phyloP scores from a whole-genome alignment of 2,329 filamentous ascomycete genomes.

The Berkeleyomyces rouxiae region DNA sequence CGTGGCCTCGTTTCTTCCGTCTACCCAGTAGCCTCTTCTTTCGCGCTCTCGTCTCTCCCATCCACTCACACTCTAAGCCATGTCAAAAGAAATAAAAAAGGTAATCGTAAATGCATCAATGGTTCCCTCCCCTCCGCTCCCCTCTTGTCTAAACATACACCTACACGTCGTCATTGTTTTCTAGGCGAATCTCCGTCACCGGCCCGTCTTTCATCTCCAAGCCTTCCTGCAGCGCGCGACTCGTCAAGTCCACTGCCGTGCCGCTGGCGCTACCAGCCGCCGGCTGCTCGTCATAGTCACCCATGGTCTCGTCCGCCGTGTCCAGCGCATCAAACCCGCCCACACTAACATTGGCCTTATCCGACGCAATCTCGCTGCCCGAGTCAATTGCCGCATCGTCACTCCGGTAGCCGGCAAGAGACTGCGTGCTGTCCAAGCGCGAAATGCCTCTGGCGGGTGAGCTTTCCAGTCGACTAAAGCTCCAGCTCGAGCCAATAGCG shows the following conservation, averaged over 20 bases:
- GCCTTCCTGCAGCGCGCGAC: not conserved
- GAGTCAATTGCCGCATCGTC: constrained; percentile 29
- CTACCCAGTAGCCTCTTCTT: constrained; percentile 2
- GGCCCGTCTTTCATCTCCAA: constrained; percentile 5
- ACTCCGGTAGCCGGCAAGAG: constrained; percentile 24
- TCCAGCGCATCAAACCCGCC: not conserved
- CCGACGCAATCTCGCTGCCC: constrained; percentile 20
- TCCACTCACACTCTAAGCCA: not conserved
- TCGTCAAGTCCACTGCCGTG: constrained; percentile 3
- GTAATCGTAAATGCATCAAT: not conserved
- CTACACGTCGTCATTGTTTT: constrained; percentile 9
- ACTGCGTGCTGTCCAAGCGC: constrained; percentile 15
- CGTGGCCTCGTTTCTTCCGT: not conserved
- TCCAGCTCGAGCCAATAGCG: constrained; percentile 28
- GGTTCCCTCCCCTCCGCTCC: not conserved
- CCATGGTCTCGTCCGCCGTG: constrained; percentile 13
- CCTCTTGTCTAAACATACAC: not conserved
- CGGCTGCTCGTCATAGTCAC: constrained; percentile 10
- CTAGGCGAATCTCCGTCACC: constrained; percentile 13
- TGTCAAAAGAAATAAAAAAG: not conserved
- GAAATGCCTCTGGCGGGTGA: constrained; percentile 17
- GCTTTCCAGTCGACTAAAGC: constrained; percentile 25
- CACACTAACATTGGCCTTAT: constrained; percentile 6
- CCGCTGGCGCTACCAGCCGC: not conserved
- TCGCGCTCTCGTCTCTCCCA: not conserved